Base-by-base conservation (phyloP, 345 rosid genomes). In the Dipteronia sinensis region DNA sequence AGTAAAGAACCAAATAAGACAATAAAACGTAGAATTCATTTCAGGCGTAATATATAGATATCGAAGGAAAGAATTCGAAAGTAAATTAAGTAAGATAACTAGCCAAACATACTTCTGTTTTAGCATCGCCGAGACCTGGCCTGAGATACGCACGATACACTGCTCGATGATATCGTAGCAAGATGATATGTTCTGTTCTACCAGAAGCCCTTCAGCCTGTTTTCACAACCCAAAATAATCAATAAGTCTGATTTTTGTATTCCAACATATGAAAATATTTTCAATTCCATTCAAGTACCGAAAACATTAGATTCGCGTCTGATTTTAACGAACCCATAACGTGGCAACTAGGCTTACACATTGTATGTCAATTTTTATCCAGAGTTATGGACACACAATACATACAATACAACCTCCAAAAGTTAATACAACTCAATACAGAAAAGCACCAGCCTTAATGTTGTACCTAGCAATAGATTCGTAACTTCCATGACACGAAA, bases 161-260 rank as follows among this genome's bases (percentile, higher is more conserved):
- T 86, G 89, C 67, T 91, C 94, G n/a, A 91, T 68, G 40, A 79
- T 71, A 51, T 84, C 79, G 72, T 91, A 95, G 82, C 90, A 88
- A 25, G 79, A 73, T 68, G 91, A 68, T 75, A 87, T 83, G 65
- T 86, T 90, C 77, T 77, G 89, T 88, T 97, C 99, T 34, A 77
- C 80, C 58, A 91, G 81, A 55, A 97, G 88, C 62, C 91, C 96
- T 79, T 91, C 93, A 49, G 87, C 96, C 99, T 97, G 92, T 75
- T 67, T 16, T 67, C 78, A 6, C 53, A 76, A 64, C 38, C 59
- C 44, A 61, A 71, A 55, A 31, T 69, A 73, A 76, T 47, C 66
- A 51, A 5, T 22, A 29, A 53, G 71, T 64, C 4, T 4, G 38
- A 34, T 34, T 34, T 34, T 34, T 4, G 38, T 34, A 3, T 34